Base-by-base conservation (phyloP, 2,329 filamentous ascomycete species). In the Dendrostoma leiphaemia region DNA sequence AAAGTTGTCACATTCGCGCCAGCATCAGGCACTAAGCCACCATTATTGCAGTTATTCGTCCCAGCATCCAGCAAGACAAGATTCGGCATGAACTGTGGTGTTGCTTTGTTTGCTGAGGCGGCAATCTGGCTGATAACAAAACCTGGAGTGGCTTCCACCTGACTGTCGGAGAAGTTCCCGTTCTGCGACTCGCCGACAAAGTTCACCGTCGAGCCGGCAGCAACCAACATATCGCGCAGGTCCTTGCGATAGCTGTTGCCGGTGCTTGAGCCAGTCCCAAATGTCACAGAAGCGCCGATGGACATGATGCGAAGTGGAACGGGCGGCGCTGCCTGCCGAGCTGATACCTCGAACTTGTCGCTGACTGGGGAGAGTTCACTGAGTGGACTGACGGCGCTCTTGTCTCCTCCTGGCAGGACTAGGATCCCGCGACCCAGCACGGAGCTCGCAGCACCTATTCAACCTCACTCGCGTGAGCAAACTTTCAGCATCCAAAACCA, bases 11-110 rank as follows among this genome's bases (percentile, higher is more conserved):
- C 58, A 23, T 59, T 59, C 17, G 49, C 35, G 9, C 57, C 61
- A 7, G 61, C 62, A 44, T 61, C 57, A 5, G 59, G 53, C 3
- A 65, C 57, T 1, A 47, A 41, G 7, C 56, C 56, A 21, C 60
- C 61, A 17, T 51, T 29, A 48, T 62, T 61, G 54, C 62, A 64
- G 52, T 65, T 61, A 37, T 65, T 65, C 12, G 63, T 60, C 21
- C 63, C 63, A 1, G 61, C 55, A 44, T 60, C 59, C 34, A 64
- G 21, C 15, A 63, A 55, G 13, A 61, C 59, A 10, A 64, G 26
- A 51, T 64, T 62, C 7, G 61, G 62, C 23, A 58, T 44, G 38
- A 62, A 59, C 35, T 31, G 41, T 9, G 62, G 61, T 9, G 60
- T 43, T 1, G 55, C 53, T 10, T 10, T 38, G 21, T 40, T 29